Evolutionary conservation across 306 rosid species (phyloP), one percentile per base, ranked within the genome.

Genomic region (Vigna unguiculata): DNA sequence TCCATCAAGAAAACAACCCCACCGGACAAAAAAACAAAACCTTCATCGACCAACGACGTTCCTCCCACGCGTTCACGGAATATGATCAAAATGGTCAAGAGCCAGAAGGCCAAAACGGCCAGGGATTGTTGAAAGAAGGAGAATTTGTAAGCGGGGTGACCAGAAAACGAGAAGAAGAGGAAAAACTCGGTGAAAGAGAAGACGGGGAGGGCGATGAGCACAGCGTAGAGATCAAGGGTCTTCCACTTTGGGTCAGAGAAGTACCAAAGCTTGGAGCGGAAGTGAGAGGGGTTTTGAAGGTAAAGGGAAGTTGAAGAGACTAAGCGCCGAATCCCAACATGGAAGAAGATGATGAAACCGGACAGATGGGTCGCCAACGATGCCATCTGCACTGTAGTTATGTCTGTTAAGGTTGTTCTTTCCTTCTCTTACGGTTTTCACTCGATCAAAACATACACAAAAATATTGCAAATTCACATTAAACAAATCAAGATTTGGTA

Each of bases 251-350:
- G 90, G 73, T 94, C 87, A 6, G 96, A 85, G 85, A 87, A 78
- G 41, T 85, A 94, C 97, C 98, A 94, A 0, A 85, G 69, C 61
- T 86, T 90, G 79, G 98, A 90, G 73, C 91, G 83, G 81, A 79
- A 94, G 10, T 84, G 86, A 66, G 97, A 85, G 14, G 96, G 97
- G 87, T 80, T 86, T 11, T 87, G 78, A 62, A 91, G 90, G 80
- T 87, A 94, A 20, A 91, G 84, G n/a, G 97, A 86, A 67, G 96
- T 85, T 32, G 95, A 89, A 65, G 77, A 85, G 38, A 85, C 86
- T 9, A 94, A 86, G 46, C 98, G 98, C 36, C 86, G 91, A 45
- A 94, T 14, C 34, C 95, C 96, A 0, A 85, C 16, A 58, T 95
- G 96, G 45, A 89, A 64, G 69, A 91, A 85, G 32, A 94, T 48